Percentiles rank a stretch among this genome's conserved stretches.
These are phyloP conservation scores for Fragilaria radians DNA, from an alignment of 108 stramenopile genomes.

Conservation along the genomic window DNA sequence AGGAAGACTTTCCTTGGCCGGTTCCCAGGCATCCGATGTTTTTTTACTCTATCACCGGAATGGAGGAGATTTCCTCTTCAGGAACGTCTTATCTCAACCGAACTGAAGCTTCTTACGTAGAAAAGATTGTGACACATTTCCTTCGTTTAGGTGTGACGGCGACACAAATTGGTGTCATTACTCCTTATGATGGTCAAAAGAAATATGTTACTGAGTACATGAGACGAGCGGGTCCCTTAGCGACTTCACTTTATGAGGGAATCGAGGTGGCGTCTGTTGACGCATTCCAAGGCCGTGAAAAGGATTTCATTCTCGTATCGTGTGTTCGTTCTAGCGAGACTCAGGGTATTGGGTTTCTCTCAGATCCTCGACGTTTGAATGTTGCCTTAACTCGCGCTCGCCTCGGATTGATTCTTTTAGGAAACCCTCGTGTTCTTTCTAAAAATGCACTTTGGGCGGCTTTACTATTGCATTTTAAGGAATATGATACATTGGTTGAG, in stretches of 20 bases:
- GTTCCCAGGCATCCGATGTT: constrained; percentile 92
- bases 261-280: constrained; percentile 93
- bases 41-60: constrained; percentile 89
- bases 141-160: constrained; percentile 59
- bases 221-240: constrained; percentile 59
- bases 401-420: constrained; percentile 80
- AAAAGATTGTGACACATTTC: constrained; percentile 94
- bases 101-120: constrained; percentile 93
- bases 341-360: constrained; percentile 92
- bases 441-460: constrained; percentile 88
- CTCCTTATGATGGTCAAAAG: constrained; percentile 98
- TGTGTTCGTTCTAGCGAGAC: constrained; percentile 86
- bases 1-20: constrained; percentile 81
- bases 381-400: constrained; percentile 98
- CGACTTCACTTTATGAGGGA: constrained; percentile 35
- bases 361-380: constrained; percentile 97
- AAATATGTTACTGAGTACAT: constrained; percentile 91
- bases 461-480: constrained; percentile 64
- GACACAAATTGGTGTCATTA: constrained; percentile 84
- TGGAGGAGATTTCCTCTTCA: constrained; percentile 95
- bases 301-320: constrained; percentile 90
- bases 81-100: constrained; percentile 98
- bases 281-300: constrained; percentile 92
- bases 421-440: constrained; percentile 58
- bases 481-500: constrained; percentile 49